Evolutionary conservation across 495 filamentous ascomycete species (phyloP).

Genomic region (Pyrenula aspistea): DNA sequence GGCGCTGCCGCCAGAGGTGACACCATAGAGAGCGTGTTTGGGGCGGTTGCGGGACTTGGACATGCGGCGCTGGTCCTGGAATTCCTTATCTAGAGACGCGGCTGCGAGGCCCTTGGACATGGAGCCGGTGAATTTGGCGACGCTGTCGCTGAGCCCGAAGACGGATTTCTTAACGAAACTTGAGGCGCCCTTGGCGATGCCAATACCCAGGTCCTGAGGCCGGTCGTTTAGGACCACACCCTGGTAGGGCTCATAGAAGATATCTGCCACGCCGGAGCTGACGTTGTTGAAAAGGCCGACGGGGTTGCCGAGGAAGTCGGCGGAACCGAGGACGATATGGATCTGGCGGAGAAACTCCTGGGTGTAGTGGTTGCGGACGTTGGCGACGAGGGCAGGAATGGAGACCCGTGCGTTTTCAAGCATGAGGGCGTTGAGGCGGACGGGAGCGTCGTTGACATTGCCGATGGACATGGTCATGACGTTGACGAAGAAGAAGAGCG

Average conservation of each 20-base stretch:
- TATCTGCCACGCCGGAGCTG: slow-evolving; percentile 89
- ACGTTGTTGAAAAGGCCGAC: slow-evolving; percentile 97
- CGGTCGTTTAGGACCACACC: slow-evolving; percentile 91
- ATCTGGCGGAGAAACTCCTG: slow-evolving; percentile 92
- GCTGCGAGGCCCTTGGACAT: slow-evolving; percentile 93
- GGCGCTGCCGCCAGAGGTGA: slow-evolving; percentile 89
- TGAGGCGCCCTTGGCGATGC: slow-evolving; percentile 90
- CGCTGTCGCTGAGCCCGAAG: slow-evolving; percentile 89
- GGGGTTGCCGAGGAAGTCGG: slow-evolving; percentile 96
- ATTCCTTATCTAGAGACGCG: slow-evolving; percentile 95
- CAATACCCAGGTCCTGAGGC: slow-evolving; percentile 85
- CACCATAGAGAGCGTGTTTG: slow-evolving; percentile 92
- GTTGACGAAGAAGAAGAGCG: slow-evolving; percentile 96
- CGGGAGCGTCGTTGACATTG: slow-evolving; percentile 93
- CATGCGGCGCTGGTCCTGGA: slow-evolving; percentile 91
- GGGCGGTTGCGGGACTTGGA: slow-evolving; percentile 85
- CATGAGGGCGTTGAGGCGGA: slow-evolving; percentile 85
- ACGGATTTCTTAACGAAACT: slow-evolving; percentile 98
- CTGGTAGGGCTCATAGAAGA: slow-evolving; percentile 98
- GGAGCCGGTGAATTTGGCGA: slow-evolving; percentile 92
- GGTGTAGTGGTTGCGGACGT: slow-evolving; percentile 85
- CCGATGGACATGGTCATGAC: slow-evolving; percentile 98
- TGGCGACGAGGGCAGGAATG: slow-evolving; percentile 65
- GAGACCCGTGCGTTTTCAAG: slow-evolving; percentile 93
- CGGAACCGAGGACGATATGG: slow-evolving; percentile 90